Percentiles rank a stretch among this genome's conserved stretches.
These are phyloP conservation scores for Neocallimastix lanati DNA, from an alignment of 192 early-diverging fungal genomes.

Conservation along the genomic window DNA sequence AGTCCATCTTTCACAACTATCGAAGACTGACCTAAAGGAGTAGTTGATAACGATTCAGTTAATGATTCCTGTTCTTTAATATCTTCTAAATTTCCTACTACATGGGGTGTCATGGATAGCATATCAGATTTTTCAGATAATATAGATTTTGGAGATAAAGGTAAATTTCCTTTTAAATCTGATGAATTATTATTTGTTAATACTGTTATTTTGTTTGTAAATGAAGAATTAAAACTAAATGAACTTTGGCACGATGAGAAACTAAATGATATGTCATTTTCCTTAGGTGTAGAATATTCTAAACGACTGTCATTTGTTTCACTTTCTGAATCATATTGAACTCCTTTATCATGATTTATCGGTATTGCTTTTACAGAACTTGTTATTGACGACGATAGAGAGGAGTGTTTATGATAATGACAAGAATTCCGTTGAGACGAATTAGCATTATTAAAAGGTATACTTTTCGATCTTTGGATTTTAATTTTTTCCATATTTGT, in stretches of 20 bases:
- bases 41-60: not conserved
- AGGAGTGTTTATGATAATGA: not conserved
- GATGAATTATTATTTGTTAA: not conserved
- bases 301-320: not conserved
- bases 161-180: too few species aligned
- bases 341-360: not conserved
- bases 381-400: not conserved
- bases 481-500: not conserved
- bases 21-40: not conserved
- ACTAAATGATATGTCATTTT: not conserved
- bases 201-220: not conserved
- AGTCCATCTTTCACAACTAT: not conserved
- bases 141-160: not conserved
- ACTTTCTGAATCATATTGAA: not conserved
- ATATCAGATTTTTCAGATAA: not conserved
- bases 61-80: not conserved
- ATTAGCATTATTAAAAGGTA: not conserved
- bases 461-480: not conserved
- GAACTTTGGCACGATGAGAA: not conserved
- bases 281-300: not conserved
- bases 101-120: not conserved
- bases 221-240: not conserved
- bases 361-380: not conserved
- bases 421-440: not conserved
- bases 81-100: not conserved